Conservation (phyloP, 2,329 filamentous ascomycete genomes). For the Ophiostoma piceae region DNA sequence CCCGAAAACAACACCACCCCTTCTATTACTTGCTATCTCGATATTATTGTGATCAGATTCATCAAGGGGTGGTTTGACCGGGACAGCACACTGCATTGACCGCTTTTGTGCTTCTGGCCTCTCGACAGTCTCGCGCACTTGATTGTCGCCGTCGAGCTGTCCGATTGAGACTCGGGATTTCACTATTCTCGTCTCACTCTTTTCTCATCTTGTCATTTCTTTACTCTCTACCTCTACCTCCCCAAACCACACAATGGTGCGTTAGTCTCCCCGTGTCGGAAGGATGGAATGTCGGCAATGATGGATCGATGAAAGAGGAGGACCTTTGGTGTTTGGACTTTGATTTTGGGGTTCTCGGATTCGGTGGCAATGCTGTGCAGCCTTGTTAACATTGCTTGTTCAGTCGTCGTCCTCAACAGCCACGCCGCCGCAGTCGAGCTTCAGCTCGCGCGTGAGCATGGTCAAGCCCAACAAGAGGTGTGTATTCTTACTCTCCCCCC, state of each 20-base stretch:
- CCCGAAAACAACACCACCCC: background rate
- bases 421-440: slow-evolving; percentile 65
- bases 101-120: background rate
- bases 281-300: slow-evolving; percentile 3
- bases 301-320: background rate
- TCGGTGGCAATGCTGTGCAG: slow-evolving; percentile 11
- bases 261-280: slow-evolving; percentile 18
- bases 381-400: slow-evolving; percentile 16
- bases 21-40: slow-evolving; percentile 16
- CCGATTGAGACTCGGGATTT: background rate
- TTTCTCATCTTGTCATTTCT: background rate
- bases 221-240: background rate
- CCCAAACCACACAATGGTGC: slow-evolving; percentile 16
- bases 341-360: background rate
- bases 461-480: slow-evolving; percentile 87
- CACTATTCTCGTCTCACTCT: background rate
- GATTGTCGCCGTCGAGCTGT: slow-evolving; percentile 22
- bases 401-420: slow-evolving; percentile 65
- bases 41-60: slow-evolving; percentile 8
- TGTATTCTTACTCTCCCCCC: slow-evolving; percentile 19
- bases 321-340: background rate
- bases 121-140: slow-evolving; percentile 22
- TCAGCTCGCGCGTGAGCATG: slow-evolving; percentile 76
- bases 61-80: slow-evolving; percentile 20
- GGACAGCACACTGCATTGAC: slow-evolving; percentile 1